phyloP scores from a whole-genome alignment of 1,139 yeast genomes.

The Pichia sp. region DNA sequence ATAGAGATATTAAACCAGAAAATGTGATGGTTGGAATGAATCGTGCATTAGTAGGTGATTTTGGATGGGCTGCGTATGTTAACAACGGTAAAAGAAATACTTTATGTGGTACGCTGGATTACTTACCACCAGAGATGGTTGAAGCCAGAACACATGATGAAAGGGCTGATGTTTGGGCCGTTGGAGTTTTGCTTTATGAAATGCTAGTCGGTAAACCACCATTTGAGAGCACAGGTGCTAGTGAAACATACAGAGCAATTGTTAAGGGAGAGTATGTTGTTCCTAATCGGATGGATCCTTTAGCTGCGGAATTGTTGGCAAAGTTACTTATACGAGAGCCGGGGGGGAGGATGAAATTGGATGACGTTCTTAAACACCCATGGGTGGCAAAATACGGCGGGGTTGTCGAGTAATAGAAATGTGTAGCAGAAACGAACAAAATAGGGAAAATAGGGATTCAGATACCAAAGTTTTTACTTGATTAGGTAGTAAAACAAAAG shows the following conservation, averaged over 20 bases:
- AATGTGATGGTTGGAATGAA: conserved; percentile 73
- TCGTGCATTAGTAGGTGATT: conserved; percentile 76
- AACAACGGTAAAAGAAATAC: conserved; percentile 50
- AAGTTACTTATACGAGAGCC: not conserved
- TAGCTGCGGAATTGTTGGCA: not conserved
- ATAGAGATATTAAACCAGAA: conserved; percentile 90
- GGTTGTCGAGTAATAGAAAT: not conserved
- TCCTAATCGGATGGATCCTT: not conserved
- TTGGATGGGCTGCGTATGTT: conserved; percentile 86
- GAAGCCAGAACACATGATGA: conserved; percentile 75
- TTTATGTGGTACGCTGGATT: conserved; percentile 92
- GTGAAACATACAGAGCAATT: conserved; percentile 71
- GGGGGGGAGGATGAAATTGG: not conserved
- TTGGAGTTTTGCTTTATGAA: conserved; percentile 84
- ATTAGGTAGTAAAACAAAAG: not conserved
- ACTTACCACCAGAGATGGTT: conserved; percentile 93
- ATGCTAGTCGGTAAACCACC: conserved; percentile 87
- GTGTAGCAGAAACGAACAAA: too few relatives aligned
- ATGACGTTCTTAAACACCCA: not conserved
- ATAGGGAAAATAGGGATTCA: too few relatives aligned
- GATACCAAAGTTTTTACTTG: not conserved
- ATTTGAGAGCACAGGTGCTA: conserved; percentile 67
- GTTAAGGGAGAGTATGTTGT: conserved; percentile 46
- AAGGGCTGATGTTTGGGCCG: conserved; percentile 85
- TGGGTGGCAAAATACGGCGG: not conserved